Evolutionary conservation across 345 rosid species (phyloP), one percentile per base, ranked within the genome.

Genomic region (Adansonia digitata): DNA sequence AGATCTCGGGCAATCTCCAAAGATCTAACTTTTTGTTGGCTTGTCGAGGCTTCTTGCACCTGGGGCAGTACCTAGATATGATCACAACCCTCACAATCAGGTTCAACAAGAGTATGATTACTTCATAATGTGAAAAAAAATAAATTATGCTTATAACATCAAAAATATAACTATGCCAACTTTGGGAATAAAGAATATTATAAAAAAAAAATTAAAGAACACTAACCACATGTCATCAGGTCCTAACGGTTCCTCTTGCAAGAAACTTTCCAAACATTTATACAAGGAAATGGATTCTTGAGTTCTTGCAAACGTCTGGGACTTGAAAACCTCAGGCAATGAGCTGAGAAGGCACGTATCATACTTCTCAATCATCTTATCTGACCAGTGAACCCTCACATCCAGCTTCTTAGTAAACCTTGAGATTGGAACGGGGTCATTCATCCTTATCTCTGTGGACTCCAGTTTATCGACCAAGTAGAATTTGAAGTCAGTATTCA

Each of bases 161-260:
- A 42, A 65, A 22, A 18, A 4, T 13, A 31, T 43, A 59, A 46
- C 31, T 18, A 46, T 42, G 39, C 9, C 40, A 39, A 15, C n/a
- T 17, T 5, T 35, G 12, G 43, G 15, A 62, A 24, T 5, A 49
- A 62, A 45, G 66, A 29, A 11, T 17, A 35, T 40, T 22, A 2
- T n/a, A 34, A 34, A 40, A 71, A 14, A 26, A 51, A 48, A 13
- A n/a, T n/a, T n/a, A n/a, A n/a, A 46, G 57, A 46, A 72, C 42
- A 79, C 88, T 82, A 64, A 90, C 94, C 92, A 90, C 94, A 90
- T 90, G 73, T 90, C 92, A 73, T 88, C 95, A 8, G 90, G 92
- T 75, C 92, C 95, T 75, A 90, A 81, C 60, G 92, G 95, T 67
- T 90, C 92, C 82, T 84, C 91, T 79, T 82, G 89, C 80, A 90